Evolutionary conservation across 2,329 filamentous ascomycete genomes (phyloP), one percentile per base, ranked within the genome.

Genomic region (Zarea fungicola): DNA sequence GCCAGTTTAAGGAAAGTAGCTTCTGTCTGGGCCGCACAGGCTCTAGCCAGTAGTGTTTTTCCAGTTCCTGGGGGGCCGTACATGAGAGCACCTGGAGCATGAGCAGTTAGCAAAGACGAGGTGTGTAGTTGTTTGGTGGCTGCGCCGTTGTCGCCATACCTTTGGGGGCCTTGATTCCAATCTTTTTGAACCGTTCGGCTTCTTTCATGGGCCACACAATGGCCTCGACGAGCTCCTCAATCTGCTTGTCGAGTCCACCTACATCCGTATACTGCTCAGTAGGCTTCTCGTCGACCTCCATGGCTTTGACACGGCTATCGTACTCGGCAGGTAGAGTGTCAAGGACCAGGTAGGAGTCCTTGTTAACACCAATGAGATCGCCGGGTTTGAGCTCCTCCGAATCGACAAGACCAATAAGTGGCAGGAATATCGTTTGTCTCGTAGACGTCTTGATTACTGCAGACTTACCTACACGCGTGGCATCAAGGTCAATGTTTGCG

Each of bases 191-290:
- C 18, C 92, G 83, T 60, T 99, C 95, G 2, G 93, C 91, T 73
- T 99, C 92, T 80, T 97, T 97, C 93, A 99, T 99, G 2, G 93
- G 93, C 92, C 92, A 97, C 25, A 99, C 93, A 42, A 99, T 93
- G 49, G 93, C 93, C 74, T 99, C 93, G 8, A 99, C 91, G 48
- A 99, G 80, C 73, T 99, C 95, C 68, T 96, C 92, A 64, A 99
- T 99, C 76, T 99, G 93, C 75, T 99, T 99, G 72, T 96, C 91
- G 61, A 99, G 71, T 44, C 93, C 93, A 72, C 93, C 93, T 13
- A 99, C 95, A 73, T 99, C 93, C 48, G 85, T 93, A 74, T 99
- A 99, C 73, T 97, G 96, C 72, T 99, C 93, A 32, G 91, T 97
- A 9, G 93, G 95, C 78, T 99, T 99, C 79, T 99, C 95, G 62